Evolutionary conservation across 2,329 filamentous ascomycete species (phyloP), one percentile per base, ranked within the genome.

Genomic region (Sporothrix mexicana): DNA sequence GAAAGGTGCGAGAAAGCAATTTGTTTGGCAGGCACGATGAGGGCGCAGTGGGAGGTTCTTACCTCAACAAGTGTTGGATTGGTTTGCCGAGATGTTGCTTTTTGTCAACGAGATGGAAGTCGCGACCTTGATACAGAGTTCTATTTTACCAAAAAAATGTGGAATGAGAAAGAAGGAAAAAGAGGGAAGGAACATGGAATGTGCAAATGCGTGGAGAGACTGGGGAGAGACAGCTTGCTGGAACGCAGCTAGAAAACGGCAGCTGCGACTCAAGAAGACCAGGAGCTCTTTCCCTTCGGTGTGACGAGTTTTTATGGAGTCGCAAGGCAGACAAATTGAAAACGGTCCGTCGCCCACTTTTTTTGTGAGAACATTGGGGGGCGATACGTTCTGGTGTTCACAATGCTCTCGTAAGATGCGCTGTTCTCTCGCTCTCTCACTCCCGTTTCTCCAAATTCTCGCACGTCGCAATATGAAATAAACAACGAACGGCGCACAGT

Each of bases 1-100:
- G 36, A n/a, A 45, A 71, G 41, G 49, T 20, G 49, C 61, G 23
- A 61, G 62, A 69, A 20, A 70, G 23, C 43, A 59, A 30, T 61
- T 9, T 72, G 70, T 68, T 67, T 71, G 57, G 69, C 47, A 71
- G 45, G 57, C 36, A 53, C 66, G 53, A 30, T 30, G 51, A 61
- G 8, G 45, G 62, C 8, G 62, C 43, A 61, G 23, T 30, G 36
- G n/a, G 61, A 43, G 55, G 57, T 61, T 59, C 64, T 66, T 30
- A 66, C 69, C 61, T 15, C 17, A 30, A 55, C 30, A 53, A 30
- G 59, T 51, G 23, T 30, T 70, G 17, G 69, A 61, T 61, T 61
- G 43, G 43, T 23, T 49, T 69, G 30, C 67, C 30, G 17, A 36
- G 20, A 47, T 47, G 15, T 20, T 25, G n/a, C 20, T 47, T 25